phyloP scores from a whole-genome alignment of 805 yeast species.

The Peterozyma toletana region DNA sequence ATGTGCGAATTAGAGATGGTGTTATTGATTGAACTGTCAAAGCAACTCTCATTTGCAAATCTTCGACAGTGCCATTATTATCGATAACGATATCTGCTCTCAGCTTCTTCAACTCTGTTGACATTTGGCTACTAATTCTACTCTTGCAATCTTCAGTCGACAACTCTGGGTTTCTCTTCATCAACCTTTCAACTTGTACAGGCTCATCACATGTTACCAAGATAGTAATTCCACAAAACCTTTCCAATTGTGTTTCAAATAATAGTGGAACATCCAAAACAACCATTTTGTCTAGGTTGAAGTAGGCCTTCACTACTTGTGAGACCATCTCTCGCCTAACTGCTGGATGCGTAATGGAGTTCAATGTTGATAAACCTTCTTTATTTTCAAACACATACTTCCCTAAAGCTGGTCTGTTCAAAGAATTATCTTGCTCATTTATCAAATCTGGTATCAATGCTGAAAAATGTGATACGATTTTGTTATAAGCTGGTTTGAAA shows the following conservation, averaged over 20 bases:
- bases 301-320: constrained; percentile 50
- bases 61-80: constrained; percentile 43
- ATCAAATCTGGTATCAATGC: constrained; percentile 45
- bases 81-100: constrained; percentile 63
- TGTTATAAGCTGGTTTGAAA: constrained; percentile 60
- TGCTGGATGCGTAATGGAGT: constrained; percentile 82
- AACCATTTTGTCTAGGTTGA: constrained; percentile 51
- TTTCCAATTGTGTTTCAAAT: constrained; percentile 71
- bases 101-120: constrained; percentile 44
- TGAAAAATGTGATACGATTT: constrained; percentile 56
- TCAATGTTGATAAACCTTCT: constrained; percentile 50
- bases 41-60: constrained; percentile 37
- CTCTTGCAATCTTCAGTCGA: constrained; percentile 58
- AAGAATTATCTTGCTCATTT: constrained; percentile 30
- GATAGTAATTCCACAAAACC: constrained; percentile 62
- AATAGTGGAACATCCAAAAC: constrained; percentile 85
- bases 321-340: constrained; percentile 61
- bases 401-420: constrained; percentile 76
- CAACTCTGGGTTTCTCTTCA: constrained; percentile 61
- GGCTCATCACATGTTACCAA: constrained; percentile 58
- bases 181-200: constrained; percentile 56
- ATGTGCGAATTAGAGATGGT: constrained; percentile 24
- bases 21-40: constrained; percentile 24
- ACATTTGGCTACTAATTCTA: constrained; percentile 74
- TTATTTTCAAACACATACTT: constrained; percentile 66